These are phyloP conservation scores for Endoconidiophora laricicola DNA, from an alignment of 2,329 filamentous ascomycete species.

Conservation along the genomic window DNA sequence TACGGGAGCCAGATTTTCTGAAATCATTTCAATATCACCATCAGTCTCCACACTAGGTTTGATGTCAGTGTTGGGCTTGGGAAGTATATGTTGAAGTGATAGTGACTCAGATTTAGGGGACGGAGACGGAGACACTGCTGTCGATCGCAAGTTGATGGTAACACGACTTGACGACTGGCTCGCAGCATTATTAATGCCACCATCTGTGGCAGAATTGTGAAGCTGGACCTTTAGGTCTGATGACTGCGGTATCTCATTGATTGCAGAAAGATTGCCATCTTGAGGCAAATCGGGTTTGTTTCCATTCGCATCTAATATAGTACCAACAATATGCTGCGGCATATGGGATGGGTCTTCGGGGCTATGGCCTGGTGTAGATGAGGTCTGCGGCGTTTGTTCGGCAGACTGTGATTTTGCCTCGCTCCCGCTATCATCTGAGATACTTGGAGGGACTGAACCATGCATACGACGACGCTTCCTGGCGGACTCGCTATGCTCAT, in stretches of 20 bases:
- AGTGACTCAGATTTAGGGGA: neutral
- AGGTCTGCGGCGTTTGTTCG: constrained; percentile 22
- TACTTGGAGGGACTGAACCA: constrained; percentile 35
- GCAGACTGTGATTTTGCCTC: constrained; percentile 22
- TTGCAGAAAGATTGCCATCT: no score
- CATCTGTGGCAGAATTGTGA: neutral
- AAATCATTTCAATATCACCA: constrained; percentile 18
- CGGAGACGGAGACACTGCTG: neutral
- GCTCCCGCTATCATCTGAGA: constrained; percentile 30
- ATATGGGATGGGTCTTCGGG: neutral
- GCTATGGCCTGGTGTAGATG: constrained; percentile 10
- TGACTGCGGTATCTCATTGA: no score
- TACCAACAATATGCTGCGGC: no score
- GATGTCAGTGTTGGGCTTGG: neutral
- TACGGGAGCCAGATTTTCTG: constrained; percentile 21
- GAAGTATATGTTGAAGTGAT: neutral
- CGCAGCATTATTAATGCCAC: neutral
- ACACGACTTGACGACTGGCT: constrained; percentile 2
- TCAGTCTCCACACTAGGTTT: neutral
- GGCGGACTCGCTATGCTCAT: constrained; percentile 36
- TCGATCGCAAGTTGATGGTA: constrained; percentile 1
- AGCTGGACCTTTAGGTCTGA: no score
- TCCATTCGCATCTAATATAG: no score
- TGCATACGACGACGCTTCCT: constrained; percentile 48
- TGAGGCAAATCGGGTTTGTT: no score